A percentile compares a stretch with the other conserved stretches of the same genome.
Evolutionary conservation across 2,329 filamentous ascomycete genomes (phyloP).

Genomic region (Grosmannia huntii): DNA sequence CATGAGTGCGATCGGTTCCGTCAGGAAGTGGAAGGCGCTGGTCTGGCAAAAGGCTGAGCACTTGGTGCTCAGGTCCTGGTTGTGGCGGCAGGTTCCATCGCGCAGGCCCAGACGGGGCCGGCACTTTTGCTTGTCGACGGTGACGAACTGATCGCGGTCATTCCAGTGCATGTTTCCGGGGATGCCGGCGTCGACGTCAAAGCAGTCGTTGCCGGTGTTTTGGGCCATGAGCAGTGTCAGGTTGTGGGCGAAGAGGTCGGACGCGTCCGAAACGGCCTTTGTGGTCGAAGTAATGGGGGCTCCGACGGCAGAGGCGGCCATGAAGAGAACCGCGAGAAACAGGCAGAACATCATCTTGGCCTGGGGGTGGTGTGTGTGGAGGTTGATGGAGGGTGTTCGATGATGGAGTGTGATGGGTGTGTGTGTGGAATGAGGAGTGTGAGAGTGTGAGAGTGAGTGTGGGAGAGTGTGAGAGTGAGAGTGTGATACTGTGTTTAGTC

Average conservation of each 20-base stretch:
- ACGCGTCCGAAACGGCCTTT: background rate
- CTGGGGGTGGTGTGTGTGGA: background rate
- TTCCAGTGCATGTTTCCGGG: slow-evolving; percentile 9
- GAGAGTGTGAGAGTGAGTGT: no score
- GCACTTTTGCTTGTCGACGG: slow-evolving; percentile 4
- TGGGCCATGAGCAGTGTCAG: background rate
- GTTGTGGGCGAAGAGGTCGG: background rate
- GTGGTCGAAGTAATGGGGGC: background rate
- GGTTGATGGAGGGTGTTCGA: no score
- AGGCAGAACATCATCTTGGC: background rate
- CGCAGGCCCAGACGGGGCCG: background rate
- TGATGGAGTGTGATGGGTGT: background rate
- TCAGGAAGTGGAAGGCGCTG: slow-evolving; percentile 4
- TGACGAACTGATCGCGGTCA: slow-evolving; percentile 8
- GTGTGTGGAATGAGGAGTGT: no score
- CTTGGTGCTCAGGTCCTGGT: slow-evolving; percentile 7
- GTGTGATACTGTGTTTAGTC: no score
- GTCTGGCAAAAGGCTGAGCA: slow-evolving; percentile 9
- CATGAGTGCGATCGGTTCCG: slow-evolving; percentile 6
- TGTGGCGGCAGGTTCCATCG: slow-evolving; percentile 3
- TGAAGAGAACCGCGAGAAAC: background rate
- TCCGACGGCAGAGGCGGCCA: background rate
- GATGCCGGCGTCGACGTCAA: slow-evolving; percentile 4
- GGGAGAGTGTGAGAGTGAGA: no score
- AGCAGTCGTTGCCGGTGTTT: background rate